Base-by-base conservation (phyloP, 805 yeast genomes). In the Ascoidea tarda region DNA sequence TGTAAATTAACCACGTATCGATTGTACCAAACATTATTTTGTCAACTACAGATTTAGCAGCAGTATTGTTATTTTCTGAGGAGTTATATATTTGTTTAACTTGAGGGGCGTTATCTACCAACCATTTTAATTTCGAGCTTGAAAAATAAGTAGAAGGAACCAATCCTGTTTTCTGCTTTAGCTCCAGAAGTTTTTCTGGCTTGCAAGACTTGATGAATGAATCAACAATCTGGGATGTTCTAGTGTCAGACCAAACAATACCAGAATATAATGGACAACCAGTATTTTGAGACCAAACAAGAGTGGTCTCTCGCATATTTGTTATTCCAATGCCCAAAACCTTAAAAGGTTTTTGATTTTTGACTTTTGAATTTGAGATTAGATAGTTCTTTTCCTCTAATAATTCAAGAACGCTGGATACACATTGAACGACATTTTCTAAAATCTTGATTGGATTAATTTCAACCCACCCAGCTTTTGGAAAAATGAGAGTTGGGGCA, bases 221-320 rank as follows among this genome's bases (percentile, higher is more conserved):
- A 56, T 77, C 77, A 51, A 88, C 89, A 50, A 86, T 75, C 16
- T 74, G 79, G 6, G 85, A 69, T 46, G 95, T 91, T 63, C 98
- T 78, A 46, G 95, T 86, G 69, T 90, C 98, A 57, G 91, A 87
- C 98, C 98, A 90, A 45, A 90, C 95, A 65, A 90, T 87, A 62
- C 96, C 97, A 64, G 86, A 83, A 63, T 82, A 77, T 52, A 88
- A 76, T 4, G 96, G 95, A 58, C 72, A 70, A 46, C 96, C 96
- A 1, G 96, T 88, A 51, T 72, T 72, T 58, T 81, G 76, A 53
- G 88, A 83, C 96, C 96, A 90, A 50, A 90, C 81, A 52, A 84
- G 75, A 33, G 96, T 84, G 47, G 98, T 90, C 69, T 90, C 98
- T 64, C 98, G 79, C 93, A 91, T 95, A 69, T 89, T 91, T 51